Conservation (phyloP, 1,284 basidiomycete species). For the Ustilago loliicola region DNA sequence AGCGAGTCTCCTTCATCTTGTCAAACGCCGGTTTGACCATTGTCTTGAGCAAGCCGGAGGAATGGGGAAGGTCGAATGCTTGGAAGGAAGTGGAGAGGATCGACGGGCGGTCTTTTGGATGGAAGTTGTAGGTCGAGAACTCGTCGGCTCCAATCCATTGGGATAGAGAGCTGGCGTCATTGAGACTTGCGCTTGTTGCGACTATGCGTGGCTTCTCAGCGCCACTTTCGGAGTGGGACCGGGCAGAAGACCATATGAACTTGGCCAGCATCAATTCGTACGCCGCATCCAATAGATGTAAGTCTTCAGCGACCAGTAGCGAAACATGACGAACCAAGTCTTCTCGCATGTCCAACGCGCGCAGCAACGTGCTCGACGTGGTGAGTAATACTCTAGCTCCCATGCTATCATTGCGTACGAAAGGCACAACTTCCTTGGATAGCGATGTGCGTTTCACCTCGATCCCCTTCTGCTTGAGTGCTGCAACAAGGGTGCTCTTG, state of each 20-base stretch:
- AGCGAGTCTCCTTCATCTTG: constrained; percentile 73
- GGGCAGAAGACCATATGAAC: constrained; percentile 37
- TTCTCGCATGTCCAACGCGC: constrained; percentile 47
- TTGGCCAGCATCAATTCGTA: constrained; percentile 87
- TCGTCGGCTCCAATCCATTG: constrained; percentile 84
- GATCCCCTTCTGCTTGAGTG: constrained; percentile 39
- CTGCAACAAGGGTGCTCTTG: constrained; percentile 18
- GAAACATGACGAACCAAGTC: constrained; percentile 26
- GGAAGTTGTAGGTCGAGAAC: constrained; percentile 81
- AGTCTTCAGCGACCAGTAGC: constrained; percentile 84
- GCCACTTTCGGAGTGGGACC: neutral
- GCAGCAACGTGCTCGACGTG: constrained; percentile 69
- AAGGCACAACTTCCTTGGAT: constrained; percentile 26
- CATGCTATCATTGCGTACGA: constrained; percentile 16
- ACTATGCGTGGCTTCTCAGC: constrained; percentile 75
- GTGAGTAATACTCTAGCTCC: constrained; percentile 69
- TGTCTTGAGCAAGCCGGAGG: constrained; percentile 85
- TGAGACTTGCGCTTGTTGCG: constrained; percentile 83
- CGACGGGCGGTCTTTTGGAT: constrained; percentile 85
- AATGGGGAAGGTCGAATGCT: constrained; percentile 88
- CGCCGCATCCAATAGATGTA: constrained; percentile 84
- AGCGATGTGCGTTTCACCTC: constrained; percentile 31
- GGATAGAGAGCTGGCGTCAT: constrained; percentile 84
- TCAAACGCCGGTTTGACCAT: constrained; percentile 91
- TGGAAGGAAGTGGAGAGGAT: constrained; percentile 80